Evolutionary conservation across 2,329 filamentous ascomycete genomes (phyloP), one percentile per base, ranked within the genome.

Genomic region (Pyricularia sp.): DNA sequence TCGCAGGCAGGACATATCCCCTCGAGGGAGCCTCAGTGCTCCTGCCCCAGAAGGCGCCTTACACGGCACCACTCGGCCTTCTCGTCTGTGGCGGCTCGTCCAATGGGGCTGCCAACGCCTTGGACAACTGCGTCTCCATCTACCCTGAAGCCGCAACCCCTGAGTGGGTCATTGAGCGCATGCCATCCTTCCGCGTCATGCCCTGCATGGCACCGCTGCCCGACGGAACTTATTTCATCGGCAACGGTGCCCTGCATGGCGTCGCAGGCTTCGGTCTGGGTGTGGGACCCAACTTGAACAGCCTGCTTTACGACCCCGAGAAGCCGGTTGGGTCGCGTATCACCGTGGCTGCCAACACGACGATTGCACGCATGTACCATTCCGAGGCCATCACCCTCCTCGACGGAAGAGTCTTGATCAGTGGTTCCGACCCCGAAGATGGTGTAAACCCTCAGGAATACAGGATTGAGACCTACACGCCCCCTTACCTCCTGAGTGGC

Each of bases 51-150:
- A 75, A 79, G 70, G 83, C 82, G 2, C 86, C 85, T 77, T 70
- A 82, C 75, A 81, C 78, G 3, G 83, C 83, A 20, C 81, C 82
- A 4, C 76, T 87, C 9, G 79, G 78, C 30, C 76, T 88, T 31
- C 73, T 88, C 31, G 80, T 87, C 70, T 88, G 86, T 73, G 86
- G 86, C 72, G 86, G 86, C 26, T 84, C 83, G 10, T 83, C 79
- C 14, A 78, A 81, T 1, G 81, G 80, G n/a, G 79, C 80, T 1
- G 79, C 77, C 25, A 78, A 82, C 72, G 85, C 83, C 2, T 76
- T 88, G n/a, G 86, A 88, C 75, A 88, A 88, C 76, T 88, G 86
- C 75, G 81, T 86, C 28, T 82, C 82, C 28, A 86, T 82, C 23
- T 75, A 80, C 23, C 86, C 86, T 0, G 84, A 88, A 69, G 79